Conservation (phyloP, 768 basidiomycete genomes). For the Agrocybe praecox region DNA sequence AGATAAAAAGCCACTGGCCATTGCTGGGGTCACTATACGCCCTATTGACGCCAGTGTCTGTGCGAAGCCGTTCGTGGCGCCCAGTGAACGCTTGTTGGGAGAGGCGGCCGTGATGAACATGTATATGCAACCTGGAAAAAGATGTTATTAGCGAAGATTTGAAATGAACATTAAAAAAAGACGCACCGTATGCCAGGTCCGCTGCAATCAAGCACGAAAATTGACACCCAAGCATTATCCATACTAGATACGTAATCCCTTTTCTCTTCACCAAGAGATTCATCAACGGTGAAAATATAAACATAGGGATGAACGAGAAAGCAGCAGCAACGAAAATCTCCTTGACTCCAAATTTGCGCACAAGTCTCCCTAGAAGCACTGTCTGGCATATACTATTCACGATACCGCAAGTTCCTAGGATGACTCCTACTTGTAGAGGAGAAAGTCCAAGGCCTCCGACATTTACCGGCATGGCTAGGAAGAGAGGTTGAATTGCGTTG, state of each 20-base stretch:
- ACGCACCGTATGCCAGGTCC: conserved; percentile 35
- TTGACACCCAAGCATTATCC: conserved; percentile 28
- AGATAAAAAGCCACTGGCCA: background rate
- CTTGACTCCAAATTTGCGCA: conserved; percentile 57
- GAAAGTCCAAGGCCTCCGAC: conserved; percentile 61
- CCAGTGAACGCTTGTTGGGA: conserved; percentile 55
- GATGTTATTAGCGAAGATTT: background rate
- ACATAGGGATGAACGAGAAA: conserved; percentile 41
- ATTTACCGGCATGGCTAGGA: conserved; percentile 55
- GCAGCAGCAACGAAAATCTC: conserved; percentile 47
- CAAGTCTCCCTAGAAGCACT: conserved; percentile 51
- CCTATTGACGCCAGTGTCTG: conserved; percentile 7
- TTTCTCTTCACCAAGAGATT: conserved; percentile 40
- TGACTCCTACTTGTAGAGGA: conserved; percentile 54
- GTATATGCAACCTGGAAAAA: conserved; percentile 25
- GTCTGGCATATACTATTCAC: conserved; percentile 56
- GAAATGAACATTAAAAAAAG: background rate
- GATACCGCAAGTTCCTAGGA: conserved; percentile 54
- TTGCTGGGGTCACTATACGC: background rate
- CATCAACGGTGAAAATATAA: conserved; percentile 51
- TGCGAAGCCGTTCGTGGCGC: conserved; percentile 54
- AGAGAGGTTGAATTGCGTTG: conserved; percentile 47
- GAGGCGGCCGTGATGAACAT: conserved; percentile 58
- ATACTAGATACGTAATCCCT: conserved; percentile 26
- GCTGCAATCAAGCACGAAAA: conserved; percentile 29